Base-by-base conservation (phyloP, 768 basidiomycete species). In the Boletellus ananas region DNA sequence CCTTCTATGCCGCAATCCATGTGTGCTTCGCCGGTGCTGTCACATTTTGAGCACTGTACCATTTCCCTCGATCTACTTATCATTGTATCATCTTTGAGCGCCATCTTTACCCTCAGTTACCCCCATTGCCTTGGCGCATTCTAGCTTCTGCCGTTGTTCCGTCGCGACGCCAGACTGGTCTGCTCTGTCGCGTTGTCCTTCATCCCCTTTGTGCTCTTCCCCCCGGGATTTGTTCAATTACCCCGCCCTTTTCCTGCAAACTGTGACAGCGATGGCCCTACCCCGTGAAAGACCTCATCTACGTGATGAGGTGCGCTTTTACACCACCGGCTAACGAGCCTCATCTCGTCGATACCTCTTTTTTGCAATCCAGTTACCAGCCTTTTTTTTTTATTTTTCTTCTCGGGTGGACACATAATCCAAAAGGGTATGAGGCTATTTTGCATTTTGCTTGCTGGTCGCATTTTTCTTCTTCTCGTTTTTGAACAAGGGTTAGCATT, bases 341-440 rank as follows among this genome's bases (percentile, higher is more conserved):
- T 68, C 66, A 56, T 54, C 66, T 67, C 66, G 66, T 67, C 50
- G 54, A 67, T 67, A 67, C 66, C 66, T 54, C n/a, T 52, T 51
- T 10, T 39, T 23, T 25, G 23, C 23, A 25, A 25, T 18, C 17
- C 6, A 17, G 6, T 37, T 37, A 17, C 16, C 36, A 29, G 7
- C 11, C 29, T 11, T 29, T 25, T 27, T 27, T 42, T 17, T n/a
- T 42, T 42, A 14, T 41, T 10, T 10, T 29, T 31, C 7, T 16
- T 29, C 9, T 38, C 33, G 14, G 35, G 36, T 35, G 16, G 34
- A 9, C 16, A 11, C 4, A 3, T 34, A 34, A 35, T n/a, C 29
- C 29, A 29, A 29, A 29, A 29, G 29, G 29, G 29, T 29, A 9
- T 29, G 29, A 29, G 29, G 29, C 29, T 8, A 29, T 10, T 11